These are phyloP conservation scores for Sugiyamaella grinbergsii DNA, from an alignment of 1,139 yeast species.

Conservation along the genomic window DNA sequence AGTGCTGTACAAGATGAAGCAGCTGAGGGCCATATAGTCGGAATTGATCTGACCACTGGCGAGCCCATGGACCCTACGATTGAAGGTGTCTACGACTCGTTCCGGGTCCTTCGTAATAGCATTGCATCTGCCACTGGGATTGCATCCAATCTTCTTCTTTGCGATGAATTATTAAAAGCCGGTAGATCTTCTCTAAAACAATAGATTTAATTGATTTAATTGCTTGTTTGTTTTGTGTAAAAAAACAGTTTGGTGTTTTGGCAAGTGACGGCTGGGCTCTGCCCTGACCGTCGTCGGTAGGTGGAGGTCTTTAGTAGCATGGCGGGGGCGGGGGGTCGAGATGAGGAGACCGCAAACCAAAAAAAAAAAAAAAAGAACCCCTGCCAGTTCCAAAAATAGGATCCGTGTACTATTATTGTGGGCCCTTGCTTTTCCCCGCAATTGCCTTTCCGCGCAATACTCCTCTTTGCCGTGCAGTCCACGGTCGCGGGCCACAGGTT, in stretches of 20 bases:
- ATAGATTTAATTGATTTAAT: slow-evolving; percentile 27
- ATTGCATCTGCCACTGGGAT: slow-evolving; percentile 92
- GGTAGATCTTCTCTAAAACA: slow-evolving; percentile 89
- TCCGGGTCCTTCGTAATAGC: slow-evolving; percentile 90
- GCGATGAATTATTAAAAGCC: slow-evolving; percentile 96
- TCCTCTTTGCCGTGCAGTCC: too few species aligned
- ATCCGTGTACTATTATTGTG: too few species aligned
- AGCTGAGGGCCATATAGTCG: slow-evolving; percentile 79
- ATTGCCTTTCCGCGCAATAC: too few species aligned
- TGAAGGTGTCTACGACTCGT: slow-evolving; percentile 97
- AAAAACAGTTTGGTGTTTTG: too few species aligned
- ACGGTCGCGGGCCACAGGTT: too few species aligned
- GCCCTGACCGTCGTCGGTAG: background rate
- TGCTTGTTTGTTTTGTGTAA: too few species aligned
- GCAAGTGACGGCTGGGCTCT: slow-evolving; percentile 10
- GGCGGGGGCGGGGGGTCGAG: too few species aligned
- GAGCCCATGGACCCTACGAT: slow-evolving; percentile 95
- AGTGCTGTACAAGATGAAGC: slow-evolving; percentile 90
- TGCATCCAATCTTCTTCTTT: slow-evolving; percentile 84
- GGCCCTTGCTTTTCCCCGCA: background rate
- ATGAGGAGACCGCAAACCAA: too few species aligned
- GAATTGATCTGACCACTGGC: slow-evolving; percentile 87
- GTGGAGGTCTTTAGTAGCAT: background rate
- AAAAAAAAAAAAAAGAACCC: too few species aligned
- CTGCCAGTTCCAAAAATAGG: too few species aligned